Base-by-base conservation (phyloP, 495 filamentous ascomycete genomes). In the Penicillium robsamsonii region DNA sequence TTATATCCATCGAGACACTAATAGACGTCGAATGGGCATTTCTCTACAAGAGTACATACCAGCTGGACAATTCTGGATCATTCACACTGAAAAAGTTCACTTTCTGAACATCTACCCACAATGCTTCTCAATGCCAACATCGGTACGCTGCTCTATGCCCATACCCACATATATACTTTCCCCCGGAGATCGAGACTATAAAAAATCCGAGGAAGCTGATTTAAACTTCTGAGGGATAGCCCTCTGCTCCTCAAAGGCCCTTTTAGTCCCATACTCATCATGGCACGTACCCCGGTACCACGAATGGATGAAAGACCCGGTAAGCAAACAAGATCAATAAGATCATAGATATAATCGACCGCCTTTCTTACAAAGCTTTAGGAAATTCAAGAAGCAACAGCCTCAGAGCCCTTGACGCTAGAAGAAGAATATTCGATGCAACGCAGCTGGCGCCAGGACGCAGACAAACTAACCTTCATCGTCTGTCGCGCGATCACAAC, bases 351-450 rank as follows among this genome's bases (percentile, higher is more conserved):
- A 50, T 41, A 10, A 40, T 15, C 22, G 8, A 17, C 37, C 13
- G 31, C 4, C 15, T 20, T 27, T 30, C 51, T 12, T 29, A 53
- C 18, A 43, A 20, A 25, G 1, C 13, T 15, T 18, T 43, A 92
- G 87, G 86, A 85, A 63, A 88, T 96, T 61, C 91, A 86, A 78
- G 71, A 85, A 77, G 83, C 87, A 56, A 96, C 92, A 0, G 90
- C 92, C 30, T 95, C 90, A 4, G 90, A 96, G 51, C 85, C 84
- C 2, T 79, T 96, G 40, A 83, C 86, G 0, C 74, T 96, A 1
- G 78, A 81, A 5, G 84, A 93, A 66, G 92, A 96, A 78, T 88
- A 94, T 67, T 78, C 81, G 45, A 96, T 96, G 87, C 92, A 96
- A 64, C 70, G 73, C 25, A 85, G 79, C 66, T 96, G 92, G 92